Percentiles rank a stretch among this genome's conserved stretches.
phyloP scores from a whole-genome alignment of 2,329 filamentous ascomycete genomes.

The Gliomastix tumulicola region DNA sequence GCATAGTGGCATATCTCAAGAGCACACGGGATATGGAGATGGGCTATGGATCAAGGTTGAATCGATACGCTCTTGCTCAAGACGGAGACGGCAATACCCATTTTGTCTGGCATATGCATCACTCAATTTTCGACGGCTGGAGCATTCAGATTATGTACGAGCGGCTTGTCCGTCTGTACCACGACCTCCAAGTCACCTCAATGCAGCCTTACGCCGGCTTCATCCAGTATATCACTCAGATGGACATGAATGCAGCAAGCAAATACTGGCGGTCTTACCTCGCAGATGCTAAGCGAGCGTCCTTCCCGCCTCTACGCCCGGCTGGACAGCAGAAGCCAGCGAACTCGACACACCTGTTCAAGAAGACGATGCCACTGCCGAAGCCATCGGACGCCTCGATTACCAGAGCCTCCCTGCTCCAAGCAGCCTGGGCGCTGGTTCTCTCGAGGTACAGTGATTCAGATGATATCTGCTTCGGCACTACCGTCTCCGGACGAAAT shows the following conservation, averaged over 20 bases:
- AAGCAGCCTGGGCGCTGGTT: slow-evolving; percentile 11
- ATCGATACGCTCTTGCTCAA: slow-evolving; percentile 3
- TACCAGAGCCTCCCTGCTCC: slow-evolving; percentile 7
- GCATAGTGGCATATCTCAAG: not conserved
- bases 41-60: slow-evolving; percentile 6
- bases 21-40: slow-evolving; percentile 1
- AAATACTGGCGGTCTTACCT: slow-evolving; percentile 1
- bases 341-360: too few species aligned
- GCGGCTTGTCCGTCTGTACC: slow-evolving; percentile 1
- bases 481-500: slow-evolving; percentile 8
- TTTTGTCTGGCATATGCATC: slow-evolving; percentile 15
- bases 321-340: too few species aligned
- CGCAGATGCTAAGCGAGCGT: slow-evolving; percentile 1
- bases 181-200: too few species aligned
- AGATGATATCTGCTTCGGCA: slow-evolving; percentile 7
- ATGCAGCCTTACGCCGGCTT: slow-evolving; percentile 7
- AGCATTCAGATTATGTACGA: not conserved
- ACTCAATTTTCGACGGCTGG: slow-evolving; percentile 2
- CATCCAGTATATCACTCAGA: slow-evolving; percentile 2
- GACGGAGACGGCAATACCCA: slow-evolving; percentile 1
- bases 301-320: slow-evolving; percentile 2
- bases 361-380: not conserved
- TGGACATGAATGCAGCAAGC: not conserved
- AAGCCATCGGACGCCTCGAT: not conserved
- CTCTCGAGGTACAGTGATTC: not conserved